Evolutionary conservation across 768 basidiomycete species (phyloP).

Genomic region (Pleurotus tuoliensis): DNA sequence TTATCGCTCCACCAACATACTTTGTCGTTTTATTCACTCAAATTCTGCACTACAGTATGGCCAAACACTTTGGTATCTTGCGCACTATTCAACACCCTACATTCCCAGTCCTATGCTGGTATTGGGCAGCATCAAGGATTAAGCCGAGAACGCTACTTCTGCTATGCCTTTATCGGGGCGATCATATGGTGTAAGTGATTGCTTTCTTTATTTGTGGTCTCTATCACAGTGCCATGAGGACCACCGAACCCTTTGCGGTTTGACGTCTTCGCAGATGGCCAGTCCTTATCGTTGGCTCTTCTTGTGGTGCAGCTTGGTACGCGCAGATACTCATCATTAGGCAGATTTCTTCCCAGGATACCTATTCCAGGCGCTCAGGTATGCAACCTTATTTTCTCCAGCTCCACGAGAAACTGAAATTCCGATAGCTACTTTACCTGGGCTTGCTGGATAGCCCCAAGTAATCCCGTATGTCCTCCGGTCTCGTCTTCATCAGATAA

Average conservation of each 20-base stretch:
- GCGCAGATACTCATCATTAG: background rate
- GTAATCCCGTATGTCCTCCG: slow-evolving; percentile 41
- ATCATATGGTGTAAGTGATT: slow-evolving; percentile 40
- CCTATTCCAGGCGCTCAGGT: slow-evolving; percentile 56
- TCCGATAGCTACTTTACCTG: slow-evolving; percentile 24
- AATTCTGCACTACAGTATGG: slow-evolving; percentile 48
- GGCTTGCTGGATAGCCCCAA: slow-evolving; percentile 64
- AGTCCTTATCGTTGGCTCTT: too few species aligned
- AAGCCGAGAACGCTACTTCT: slow-evolving; percentile 57
- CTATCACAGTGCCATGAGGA: background rate
- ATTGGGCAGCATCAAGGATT: slow-evolving; percentile 50
- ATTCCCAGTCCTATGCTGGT: slow-evolving; percentile 55
- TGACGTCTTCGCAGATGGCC: too few species aligned
- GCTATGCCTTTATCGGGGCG: slow-evolving; percentile 45
- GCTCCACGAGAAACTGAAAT: background rate
- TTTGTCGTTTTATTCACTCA: slow-evolving; percentile 1
- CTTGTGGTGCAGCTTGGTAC: too few species aligned
- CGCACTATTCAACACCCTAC: slow-evolving; percentile 72
- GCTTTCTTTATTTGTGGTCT: background rate
- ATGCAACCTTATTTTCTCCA: slow-evolving; percentile 1
- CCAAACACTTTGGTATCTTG: slow-evolving; percentile 67
- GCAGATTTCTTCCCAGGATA: slow-evolving; percentile 61
- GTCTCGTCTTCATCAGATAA: background rate
- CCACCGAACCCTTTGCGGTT: background rate
- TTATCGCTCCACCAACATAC: too few species aligned